Evolutionary conservation across 495 filamentous ascomycete species (phyloP), one percentile per base, ranked within the genome.

Genomic region (Aspergillus cristatus): DNA sequence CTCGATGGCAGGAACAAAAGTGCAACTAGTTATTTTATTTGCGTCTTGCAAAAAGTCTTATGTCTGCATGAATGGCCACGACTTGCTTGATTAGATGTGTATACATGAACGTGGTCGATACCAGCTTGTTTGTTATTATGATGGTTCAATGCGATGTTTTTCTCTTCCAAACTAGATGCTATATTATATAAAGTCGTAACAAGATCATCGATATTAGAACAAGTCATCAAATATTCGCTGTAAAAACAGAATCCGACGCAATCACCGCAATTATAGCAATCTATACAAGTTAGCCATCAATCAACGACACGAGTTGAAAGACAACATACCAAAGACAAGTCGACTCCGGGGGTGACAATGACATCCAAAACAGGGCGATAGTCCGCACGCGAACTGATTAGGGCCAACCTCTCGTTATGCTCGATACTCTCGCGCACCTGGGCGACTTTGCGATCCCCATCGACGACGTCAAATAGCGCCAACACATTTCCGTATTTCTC

Each of bases 21-120:
- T 34, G 32, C 31, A 20, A 24, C 8, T 4, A 24, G 20, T 24
- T 24, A 4, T 24, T 24, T 8, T 24, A 24, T 24, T 24, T 24
- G 4, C 20, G 8, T n/a, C 28, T n/a, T n/a, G 13, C 10, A 30
- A 30, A 30, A 30, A 30, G 28, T 30, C 5, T 14, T 11, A 30
- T 30, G 12, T 24, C 4, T 40, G 36, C 50, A 49, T 54, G 55
- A 55, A 51, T 40, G 55, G 53, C 42, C 46, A 53, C 47, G 50
- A 57, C 34, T 53, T 48, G 41, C 45, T 50, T 51, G 46, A 46
- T 35, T 34, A 53, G 38, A 48, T 51, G 40, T 44, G 40, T 60
- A 57, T 63, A 63, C 47, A 55, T 62, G 55, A 53, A 51, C 46
- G 40, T 62, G 50, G 51, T 51, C 33, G 40, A 53, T 49, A 48